Percentiles rank a stretch among this genome's conserved stretches.
Evolutionary conservation across 108 stramenopile genomes (phyloP).

Genomic region (Skeletonema potamos): DNA sequence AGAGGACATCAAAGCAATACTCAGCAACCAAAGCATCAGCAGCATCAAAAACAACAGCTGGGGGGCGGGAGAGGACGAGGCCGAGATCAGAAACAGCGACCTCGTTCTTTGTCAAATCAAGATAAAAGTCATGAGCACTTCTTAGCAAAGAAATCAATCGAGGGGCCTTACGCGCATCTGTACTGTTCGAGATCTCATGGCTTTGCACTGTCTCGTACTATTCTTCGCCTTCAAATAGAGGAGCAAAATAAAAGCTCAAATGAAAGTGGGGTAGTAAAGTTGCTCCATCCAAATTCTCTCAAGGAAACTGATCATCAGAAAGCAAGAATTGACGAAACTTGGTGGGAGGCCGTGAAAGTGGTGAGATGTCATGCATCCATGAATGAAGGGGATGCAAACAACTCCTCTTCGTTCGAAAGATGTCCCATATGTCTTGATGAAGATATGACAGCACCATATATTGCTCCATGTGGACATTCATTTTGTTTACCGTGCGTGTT

Average conservation of each 20-base stretch:
- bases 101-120: constrained; percentile 25
- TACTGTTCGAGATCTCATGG: constrained; percentile 41
- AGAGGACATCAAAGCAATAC: background rate
- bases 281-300: background rate
- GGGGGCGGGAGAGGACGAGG: constrained; percentile 4
- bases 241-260: constrained; percentile 17
- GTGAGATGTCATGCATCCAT: constrained; percentile 30
- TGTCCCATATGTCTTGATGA: constrained; percentile 83
- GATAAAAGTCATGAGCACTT: background rate
- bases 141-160: constrained; percentile 14
- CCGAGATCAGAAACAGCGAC: background rate
- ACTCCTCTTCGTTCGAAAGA: constrained; percentile 32
- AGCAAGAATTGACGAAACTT: background rate
- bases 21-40: background rate
- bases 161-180: constrained; percentile 34
- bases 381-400: constrained; percentile 7
- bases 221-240: constrained; percentile 9
- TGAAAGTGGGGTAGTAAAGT: background rate
- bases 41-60: constrained; percentile 2
- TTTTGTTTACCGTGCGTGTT: constrained; percentile 77
- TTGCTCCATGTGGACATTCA: constrained; percentile 79
- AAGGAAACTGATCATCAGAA: background rate
- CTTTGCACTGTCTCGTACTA: constrained; percentile 35
- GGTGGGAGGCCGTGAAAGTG: constrained; percentile 46
- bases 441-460: constrained; percentile 51